Conservation (phyloP, 768 basidiomycete genomes). For the Russula virescens region DNA sequence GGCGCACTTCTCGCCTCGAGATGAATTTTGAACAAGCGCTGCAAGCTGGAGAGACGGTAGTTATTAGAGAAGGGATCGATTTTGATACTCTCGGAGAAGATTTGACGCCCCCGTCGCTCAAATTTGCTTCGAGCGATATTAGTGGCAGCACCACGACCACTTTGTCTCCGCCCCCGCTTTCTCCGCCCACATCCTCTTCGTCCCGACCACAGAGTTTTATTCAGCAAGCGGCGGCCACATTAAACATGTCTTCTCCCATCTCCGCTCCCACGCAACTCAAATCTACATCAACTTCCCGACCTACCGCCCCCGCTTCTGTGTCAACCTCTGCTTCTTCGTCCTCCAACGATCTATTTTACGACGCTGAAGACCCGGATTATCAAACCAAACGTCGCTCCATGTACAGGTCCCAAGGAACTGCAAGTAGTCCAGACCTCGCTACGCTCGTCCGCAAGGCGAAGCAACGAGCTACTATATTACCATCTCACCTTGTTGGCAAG, state of each 20-base stretch:
- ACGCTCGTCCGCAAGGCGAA: conserved; percentile 82
- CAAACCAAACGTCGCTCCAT: conserved; percentile 77
- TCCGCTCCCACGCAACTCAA: conserved; percentile 56
- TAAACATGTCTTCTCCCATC: conserved; percentile 61
- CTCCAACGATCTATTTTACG: conserved; percentile 54
- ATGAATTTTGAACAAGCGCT: conserved; percentile 80
- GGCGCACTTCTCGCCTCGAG: conserved; percentile 66
- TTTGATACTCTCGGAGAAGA: conserved; percentile 59
- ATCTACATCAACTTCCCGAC: conserved; percentile 25
- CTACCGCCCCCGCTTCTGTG: conserved; percentile 29
- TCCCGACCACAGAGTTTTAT: conserved; percentile 32
- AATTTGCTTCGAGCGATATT: conserved; percentile 24
- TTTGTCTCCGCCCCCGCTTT: conserved; percentile 31
- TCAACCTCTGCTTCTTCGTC: conserved; percentile 47
- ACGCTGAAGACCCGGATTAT: conserved; percentile 60
- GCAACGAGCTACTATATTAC: conserved; percentile 50
- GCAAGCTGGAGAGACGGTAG: conserved; percentile 57
- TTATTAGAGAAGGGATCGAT: conserved; percentile 66
- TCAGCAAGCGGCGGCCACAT: conserved; percentile 49
- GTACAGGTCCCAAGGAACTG: conserved; percentile 83
- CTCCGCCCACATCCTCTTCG: conserved; percentile 22
- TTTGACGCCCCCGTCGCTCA: conserved; percentile 36
- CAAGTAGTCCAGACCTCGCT: conserved; percentile 87
- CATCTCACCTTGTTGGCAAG: conserved; percentile 31
- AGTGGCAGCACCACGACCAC: neutral